Evolutionary conservation across 2,329 filamentous ascomycete genomes (phyloP), one percentile per base, ranked within the genome.

Genomic region (Hymenoscyphus fructigenus): DNA sequence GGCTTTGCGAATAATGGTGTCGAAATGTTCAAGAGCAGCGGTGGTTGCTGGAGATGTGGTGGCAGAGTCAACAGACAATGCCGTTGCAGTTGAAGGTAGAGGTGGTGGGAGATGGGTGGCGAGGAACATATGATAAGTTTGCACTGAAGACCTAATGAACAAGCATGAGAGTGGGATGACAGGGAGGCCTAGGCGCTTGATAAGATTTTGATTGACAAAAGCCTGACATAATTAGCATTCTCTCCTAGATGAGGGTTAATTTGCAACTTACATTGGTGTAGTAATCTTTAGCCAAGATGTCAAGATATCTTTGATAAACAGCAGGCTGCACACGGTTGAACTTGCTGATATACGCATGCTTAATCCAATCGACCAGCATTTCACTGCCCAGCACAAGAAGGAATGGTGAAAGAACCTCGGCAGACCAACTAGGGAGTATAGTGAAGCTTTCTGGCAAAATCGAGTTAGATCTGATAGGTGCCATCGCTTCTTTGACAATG

Each of bases 71-170:
- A 88, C 80, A 3, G 85, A 81, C 15, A 92, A 79, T 5, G 90
- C 85, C 20, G 90, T 88, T 58, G 89, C 85, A 32, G 86, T 81
- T 3, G 88, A 87, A 29, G 88, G 81, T 0, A 92, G 82, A 0
- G 92, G 91, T 9, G 90, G 85, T 0, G 92, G 90, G 38, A 97
- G 83, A 72, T 96, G 89, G 0, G 92, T 93, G 3, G 93, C 91
- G 15, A 98, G 85, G 74, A 98, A 96, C 94, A 98, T 98, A 78
- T 97, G 91, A 78, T 98, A 99, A 6, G 94, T 97, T 76, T 99
- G 95, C 55, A 98, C 85, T 0, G 92, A 93, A 57, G 96, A 92
- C 55, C 96, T 88, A 76, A 99, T 95, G 78, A 99, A 97, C 58
- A 99, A 87, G 71, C 93, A 98, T 1, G 93, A 94, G 0, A 99